Percentiles rank a stretch among this genome's conserved stretches.
These are phyloP conservation scores for Juncus inflexus DNA, from an alignment of 176 grass and related monocot genomes.

Conservation along the genomic window DNA sequence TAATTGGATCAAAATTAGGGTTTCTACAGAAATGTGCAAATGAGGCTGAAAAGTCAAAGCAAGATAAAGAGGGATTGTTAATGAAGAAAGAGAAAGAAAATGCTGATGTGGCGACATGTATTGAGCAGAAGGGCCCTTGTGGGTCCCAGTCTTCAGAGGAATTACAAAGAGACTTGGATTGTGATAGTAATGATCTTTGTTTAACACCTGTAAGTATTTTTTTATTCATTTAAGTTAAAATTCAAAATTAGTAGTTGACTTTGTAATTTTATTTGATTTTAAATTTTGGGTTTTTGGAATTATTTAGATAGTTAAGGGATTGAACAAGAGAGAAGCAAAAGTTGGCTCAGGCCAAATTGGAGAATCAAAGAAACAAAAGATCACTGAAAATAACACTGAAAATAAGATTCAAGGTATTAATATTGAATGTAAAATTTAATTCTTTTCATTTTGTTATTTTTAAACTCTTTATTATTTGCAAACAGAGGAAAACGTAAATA, in stretches of 20 bases:
- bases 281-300: background rate
- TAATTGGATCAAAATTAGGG: slow-evolving; percentile 27
- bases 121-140: slow-evolving; percentile 43
- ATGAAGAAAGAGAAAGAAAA: slow-evolving; percentile 36
- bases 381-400: slow-evolving; percentile 17
- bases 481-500: slow-evolving; percentile 31
- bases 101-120: slow-evolving; percentile 1
- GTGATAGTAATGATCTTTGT: slow-evolving; percentile 65
- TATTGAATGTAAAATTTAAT: background rate
- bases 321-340: slow-evolving; percentile 31
- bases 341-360: slow-evolving; percentile 36
- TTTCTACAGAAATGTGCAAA: slow-evolving; percentile 29
- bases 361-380: slow-evolving; percentile 65
- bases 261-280: too few relatives aligned
- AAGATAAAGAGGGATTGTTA: background rate
- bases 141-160: slow-evolving; percentile 58
- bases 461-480: slow-evolving; percentile 8
- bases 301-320: slow-evolving; percentile 44
- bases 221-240: background rate
- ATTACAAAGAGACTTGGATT: slow-evolving; percentile 38
- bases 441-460: background rate
- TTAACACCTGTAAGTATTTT: slow-evolving; percentile 49
- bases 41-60: slow-evolving; percentile 18
- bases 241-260: too few relatives aligned
- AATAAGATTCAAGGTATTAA: background rate